Base-by-base conservation (phyloP, 2,329 filamentous ascomycete species). In the Lecanicillium sp. region DNA sequence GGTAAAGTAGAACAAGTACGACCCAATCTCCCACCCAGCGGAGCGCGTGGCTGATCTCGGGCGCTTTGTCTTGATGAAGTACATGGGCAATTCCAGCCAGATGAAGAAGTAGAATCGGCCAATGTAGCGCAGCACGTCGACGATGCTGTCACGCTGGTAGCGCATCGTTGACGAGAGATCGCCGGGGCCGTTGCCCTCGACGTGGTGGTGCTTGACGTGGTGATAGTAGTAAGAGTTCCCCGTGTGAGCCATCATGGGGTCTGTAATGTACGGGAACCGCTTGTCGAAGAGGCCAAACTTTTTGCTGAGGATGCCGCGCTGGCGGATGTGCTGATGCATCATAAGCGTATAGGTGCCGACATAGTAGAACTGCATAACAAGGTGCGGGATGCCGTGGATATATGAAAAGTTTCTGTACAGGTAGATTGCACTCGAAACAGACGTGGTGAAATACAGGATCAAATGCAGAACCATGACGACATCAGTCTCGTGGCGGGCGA, bases 181-280 rank as follows among this genome's bases (percentile, higher is more conserved):
- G 39, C 83, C 75, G 0, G 86, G 85, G 0, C 87, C 87, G 57
- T 91, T 91, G 52, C 81, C 84, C 66, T 90, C 87, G 48, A 90
- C 81, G 55, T 91, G 87, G 60, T 91, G 87, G 60, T 90, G 86
- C 70, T 91, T 91, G 60, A 90, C 85, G 58, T 91, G 87, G 60
- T 91, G 87, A 60, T 89, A 90, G 62, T 78, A 91, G 67, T 91
- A 91, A 2, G 83, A 84, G 66, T 91, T 88, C 85, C 86, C 90
- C 0, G 86, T 90, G 59, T 91, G 87, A 10, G 87, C 87, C 78
- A 89, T 85, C 49, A 91, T 66, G 0, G 86, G 86, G 55, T 90
- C 84, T 10, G 80, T 70, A 33, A 90, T 63, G 60, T 89, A 91
- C 0, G 87, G 87, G 56, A 90, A 90, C 2, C 74, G 44, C 5